Conservation (phyloP, 2,329 filamentous ascomycete species). For the Colletotrichum orbiculare region DNA sequence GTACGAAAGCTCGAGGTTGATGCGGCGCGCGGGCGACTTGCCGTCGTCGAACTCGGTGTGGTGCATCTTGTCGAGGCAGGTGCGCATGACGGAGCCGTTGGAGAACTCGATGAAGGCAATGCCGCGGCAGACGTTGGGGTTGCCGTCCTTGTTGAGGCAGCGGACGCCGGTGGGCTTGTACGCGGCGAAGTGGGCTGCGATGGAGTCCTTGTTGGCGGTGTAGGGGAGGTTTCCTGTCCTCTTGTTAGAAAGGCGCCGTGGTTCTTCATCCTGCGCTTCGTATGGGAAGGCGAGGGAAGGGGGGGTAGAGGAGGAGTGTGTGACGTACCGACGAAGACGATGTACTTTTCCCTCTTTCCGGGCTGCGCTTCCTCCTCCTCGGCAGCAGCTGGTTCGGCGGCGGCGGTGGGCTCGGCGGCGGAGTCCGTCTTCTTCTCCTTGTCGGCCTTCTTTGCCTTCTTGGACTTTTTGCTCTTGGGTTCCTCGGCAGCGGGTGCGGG, state of each 20-base stretch:
- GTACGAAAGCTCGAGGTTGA: constrained; percentile 92
- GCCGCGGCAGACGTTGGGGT: constrained; percentile 74
- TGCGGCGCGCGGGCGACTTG: constrained; percentile 70
- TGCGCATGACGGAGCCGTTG: constrained; percentile 89
- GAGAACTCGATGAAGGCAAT: constrained; percentile 92
- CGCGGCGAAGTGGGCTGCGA: constrained; percentile 81
- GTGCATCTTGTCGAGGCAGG: constrained; percentile 90
- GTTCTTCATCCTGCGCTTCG: not conserved
- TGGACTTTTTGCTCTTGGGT: constrained; percentile 41
- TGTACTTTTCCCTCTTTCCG: constrained; percentile 69
- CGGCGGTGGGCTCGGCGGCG: constrained; percentile 10
- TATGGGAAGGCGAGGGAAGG: constrained; percentile 6
- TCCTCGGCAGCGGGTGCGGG: constrained; percentile 45
- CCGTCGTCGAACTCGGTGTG: constrained; percentile 79
- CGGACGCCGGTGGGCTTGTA: constrained; percentile 78
- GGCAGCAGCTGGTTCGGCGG: constrained; percentile 23
- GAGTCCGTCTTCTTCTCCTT: constrained; percentile 37
- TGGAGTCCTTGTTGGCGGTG: constrained; percentile 76
- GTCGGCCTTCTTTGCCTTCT: constrained; percentile 41
- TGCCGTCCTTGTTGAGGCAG: constrained; percentile 74
- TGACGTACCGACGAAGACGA: constrained; percentile 76
- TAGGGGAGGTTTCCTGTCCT: constrained; percentile 83
- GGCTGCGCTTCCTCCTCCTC: constrained; percentile 18
- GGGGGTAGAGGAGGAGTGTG: constrained; percentile 5
- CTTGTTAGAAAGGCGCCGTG: constrained; percentile 35